Percentiles rank a stretch among this genome's conserved stretches.
These are phyloP conservation scores for Macrophomina tecta DNA, from an alignment of 2,329 filamentous ascomycete species.

Conservation along the genomic window DNA sequence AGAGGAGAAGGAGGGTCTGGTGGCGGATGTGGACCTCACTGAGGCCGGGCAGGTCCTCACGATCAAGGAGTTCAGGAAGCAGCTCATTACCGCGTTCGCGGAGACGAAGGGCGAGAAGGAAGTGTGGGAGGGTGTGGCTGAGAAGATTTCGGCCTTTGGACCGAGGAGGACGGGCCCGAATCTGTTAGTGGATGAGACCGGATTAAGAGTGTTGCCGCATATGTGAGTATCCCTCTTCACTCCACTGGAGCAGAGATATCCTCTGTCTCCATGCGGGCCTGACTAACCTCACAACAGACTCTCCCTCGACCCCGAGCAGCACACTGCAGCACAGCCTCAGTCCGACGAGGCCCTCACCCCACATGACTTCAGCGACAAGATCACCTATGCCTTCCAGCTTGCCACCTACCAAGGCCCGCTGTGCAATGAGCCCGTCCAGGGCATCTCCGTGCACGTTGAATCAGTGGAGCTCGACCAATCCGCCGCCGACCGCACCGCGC, in stretches of 20 bases:
- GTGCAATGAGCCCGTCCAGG: conserved; percentile 91
- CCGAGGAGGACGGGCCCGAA: conserved; percentile 87
- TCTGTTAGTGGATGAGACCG: conserved; percentile 82
- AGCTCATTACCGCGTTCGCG: conserved; percentile 73
- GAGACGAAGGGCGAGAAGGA: conserved; percentile 76
- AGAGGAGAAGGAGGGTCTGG: conserved; percentile 46
- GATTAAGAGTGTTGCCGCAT: conserved; percentile 34
- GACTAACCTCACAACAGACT: conserved; percentile 8
- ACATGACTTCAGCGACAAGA: conserved; percentile 83
- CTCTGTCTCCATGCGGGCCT: no score
- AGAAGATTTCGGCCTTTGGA: conserved; percentile 88
- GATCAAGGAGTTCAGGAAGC: conserved; percentile 75
- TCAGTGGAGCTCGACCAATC: conserved; percentile 68
- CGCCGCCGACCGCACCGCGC: conserved; percentile 65
- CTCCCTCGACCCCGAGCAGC: conserved; percentile 27
- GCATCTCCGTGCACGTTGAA: conserved; percentile 89
- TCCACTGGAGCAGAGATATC: no score
- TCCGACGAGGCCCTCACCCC: conserved; percentile 55
- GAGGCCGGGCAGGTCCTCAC: conserved; percentile 68
- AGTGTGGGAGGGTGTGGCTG: conserved; percentile 75
- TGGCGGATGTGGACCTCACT: conserved; percentile 57
- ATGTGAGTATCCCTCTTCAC: conserved; percentile 52
- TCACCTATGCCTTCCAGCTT: conserved; percentile 92
- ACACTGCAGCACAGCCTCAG: conserved; percentile 38
- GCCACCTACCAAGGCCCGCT: conserved; percentile 87